A percentile compares a stretch with the other conserved stretches of the same genome.
Evolutionary conservation across 2,329 filamentous ascomycete species (phyloP).

Genomic region (Elsinoe necatrix): DNA sequence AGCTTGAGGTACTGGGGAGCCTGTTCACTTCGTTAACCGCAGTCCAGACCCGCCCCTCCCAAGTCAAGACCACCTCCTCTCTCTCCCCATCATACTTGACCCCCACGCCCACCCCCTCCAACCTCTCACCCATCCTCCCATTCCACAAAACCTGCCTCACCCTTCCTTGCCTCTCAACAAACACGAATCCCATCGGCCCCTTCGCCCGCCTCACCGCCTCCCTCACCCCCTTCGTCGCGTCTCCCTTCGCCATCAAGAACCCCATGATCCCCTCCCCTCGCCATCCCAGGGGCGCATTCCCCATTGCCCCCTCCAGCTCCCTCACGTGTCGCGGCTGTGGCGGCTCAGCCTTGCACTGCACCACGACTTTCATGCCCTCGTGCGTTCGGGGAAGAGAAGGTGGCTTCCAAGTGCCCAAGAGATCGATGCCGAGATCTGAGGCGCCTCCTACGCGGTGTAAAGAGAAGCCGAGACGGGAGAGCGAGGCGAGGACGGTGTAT

Average conservation of each 20-base stretch:
- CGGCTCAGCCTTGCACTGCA: constrained; percentile 60
- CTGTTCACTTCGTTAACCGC: neutral
- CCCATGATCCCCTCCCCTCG: constrained; percentile 57
- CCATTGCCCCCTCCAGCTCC: constrained; percentile 74
- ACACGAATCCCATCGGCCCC: constrained; percentile 64
- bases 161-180: constrained; percentile 49
- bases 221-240: constrained; percentile 70
- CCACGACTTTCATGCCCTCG: constrained; percentile 35
- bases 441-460: constrained; percentile 57
- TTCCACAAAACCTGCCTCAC: constrained; percentile 70
- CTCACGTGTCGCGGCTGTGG: constrained; percentile 53
- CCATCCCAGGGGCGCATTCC: constrained; percentile 66
- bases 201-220: constrained; percentile 59
- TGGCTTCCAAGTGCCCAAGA: constrained; percentile 61
- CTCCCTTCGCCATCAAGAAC: constrained; percentile 58
- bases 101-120: constrained; percentile 43
- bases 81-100: constrained; percentile 17
- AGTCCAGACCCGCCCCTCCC: constrained; percentile 24
- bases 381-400: constrained; percentile 32
- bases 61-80: constrained; percentile 23
- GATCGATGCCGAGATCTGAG: constrained; percentile 64
- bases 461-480: constrained; percentile 54
- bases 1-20: constrained; percentile 13
- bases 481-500: constrained; percentile 53
- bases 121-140: constrained; percentile 48